phyloP scores from a whole-genome alignment of 306 rosid species.

The Castanopsis chinensis region DNA sequence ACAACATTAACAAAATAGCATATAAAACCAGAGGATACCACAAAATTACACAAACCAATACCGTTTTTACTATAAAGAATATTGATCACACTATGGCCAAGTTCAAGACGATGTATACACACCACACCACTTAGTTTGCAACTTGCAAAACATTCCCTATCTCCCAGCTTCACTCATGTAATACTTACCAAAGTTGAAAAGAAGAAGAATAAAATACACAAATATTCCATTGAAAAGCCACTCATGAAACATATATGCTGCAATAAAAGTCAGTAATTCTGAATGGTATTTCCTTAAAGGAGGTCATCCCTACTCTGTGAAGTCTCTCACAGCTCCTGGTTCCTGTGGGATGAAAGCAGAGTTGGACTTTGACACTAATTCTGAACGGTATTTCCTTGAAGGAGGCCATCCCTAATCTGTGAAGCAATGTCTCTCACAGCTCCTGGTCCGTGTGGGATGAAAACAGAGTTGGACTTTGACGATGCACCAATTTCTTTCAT shows the following conservation, averaged over 20 bases:
- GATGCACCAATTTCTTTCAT: constrained; percentile 58
- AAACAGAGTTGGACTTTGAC: constrained; percentile 44
- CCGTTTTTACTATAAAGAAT: not conserved
- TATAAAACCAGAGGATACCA: too few species aligned
- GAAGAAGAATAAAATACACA: not conserved
- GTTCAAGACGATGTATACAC: not conserved
- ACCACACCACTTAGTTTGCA: not conserved
- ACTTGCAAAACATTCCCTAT: not conserved
- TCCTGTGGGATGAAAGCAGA: constrained; percentile 42
- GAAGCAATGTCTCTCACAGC: constrained; percentile 49
- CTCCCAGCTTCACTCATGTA: not conserved
- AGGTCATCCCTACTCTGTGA: constrained; percentile 52
- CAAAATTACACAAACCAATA: not conserved
- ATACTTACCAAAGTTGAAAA: not conserved
- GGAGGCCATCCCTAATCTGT: constrained; percentile 54
- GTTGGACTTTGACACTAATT: not conserved
- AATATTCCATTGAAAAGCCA: too few species aligned
- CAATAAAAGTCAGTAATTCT: not conserved
- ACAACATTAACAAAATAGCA: not conserved
- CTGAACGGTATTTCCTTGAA: constrained; percentile 31
- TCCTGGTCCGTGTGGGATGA: constrained; percentile 59
- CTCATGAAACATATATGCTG: not conserved
- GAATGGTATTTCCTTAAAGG: constrained; percentile 33
- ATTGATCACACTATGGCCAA: not conserved
- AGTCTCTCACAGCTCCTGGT: constrained; percentile 51